These are phyloP conservation scores for Nematodospora valgi DNA, from an alignment of 805 yeast species.

Conservation along the genomic window DNA sequence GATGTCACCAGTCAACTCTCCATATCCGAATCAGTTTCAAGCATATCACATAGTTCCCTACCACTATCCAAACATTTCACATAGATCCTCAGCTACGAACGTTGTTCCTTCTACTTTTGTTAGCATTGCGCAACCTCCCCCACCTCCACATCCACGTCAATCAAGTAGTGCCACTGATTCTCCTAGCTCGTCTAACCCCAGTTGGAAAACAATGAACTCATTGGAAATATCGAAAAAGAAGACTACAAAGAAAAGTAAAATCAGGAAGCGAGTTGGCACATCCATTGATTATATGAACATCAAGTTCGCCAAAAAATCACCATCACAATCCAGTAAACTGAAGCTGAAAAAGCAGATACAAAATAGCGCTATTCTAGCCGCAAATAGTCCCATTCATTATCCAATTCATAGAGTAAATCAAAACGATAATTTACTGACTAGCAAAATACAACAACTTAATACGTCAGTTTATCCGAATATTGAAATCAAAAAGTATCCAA, in stretches of 20 bases:
- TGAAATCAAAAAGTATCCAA: constrained; percentile 56
- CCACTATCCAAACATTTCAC: no score
- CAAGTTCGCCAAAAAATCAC: background rate
- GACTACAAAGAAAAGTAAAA: background rate
- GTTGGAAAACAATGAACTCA: no score
- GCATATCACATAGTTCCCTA: no score
- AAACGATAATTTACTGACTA: constrained; percentile 6
- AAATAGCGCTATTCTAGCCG: background rate
- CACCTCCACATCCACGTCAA: constrained; percentile 1
- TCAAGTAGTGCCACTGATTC: background rate
- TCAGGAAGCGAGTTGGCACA: background rate
- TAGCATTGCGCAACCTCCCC: no score
- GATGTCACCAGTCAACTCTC: no score
- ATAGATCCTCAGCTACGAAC: no score
- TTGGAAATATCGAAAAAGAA: constrained; percentile 1
- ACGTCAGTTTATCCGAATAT: constrained; percentile 16
- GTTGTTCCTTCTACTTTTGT: no score
- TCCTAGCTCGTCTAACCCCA: background rate
- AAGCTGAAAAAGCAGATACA: background rate
- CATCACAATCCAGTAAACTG: background rate
- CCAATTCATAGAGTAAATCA: constrained; percentile 12
- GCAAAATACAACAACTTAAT: constrained; percentile 6
- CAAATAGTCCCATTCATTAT: constrained; percentile 11
- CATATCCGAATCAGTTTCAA: no score
- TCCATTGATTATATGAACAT: constrained; percentile 1